These are phyloP conservation scores for Lyophyllum atratum DNA, from an alignment of 768 basidiomycete genomes.

Conservation along the genomic window DNA sequence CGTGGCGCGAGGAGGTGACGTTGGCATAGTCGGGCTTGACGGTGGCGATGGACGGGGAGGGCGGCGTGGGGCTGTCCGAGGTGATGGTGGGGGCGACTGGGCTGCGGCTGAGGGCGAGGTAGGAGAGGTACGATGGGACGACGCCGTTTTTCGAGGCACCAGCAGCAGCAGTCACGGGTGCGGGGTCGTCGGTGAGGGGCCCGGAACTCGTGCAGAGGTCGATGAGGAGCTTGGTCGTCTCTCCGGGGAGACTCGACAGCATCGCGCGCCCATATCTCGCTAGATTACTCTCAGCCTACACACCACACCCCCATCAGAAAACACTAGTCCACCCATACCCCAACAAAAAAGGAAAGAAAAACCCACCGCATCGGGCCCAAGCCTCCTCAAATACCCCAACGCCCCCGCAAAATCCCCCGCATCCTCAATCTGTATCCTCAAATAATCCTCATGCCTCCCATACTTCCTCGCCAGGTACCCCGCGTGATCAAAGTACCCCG, in stretches of 20 bases:
- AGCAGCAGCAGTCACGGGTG: conserved; percentile 16
- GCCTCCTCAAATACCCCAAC: conserved; percentile 71
- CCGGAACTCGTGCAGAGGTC: conserved; percentile 83
- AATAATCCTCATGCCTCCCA: conserved; percentile 87
- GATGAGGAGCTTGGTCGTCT: conserved; percentile 89
- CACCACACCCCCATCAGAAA: neutral
- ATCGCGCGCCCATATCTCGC: conserved; percentile 88
- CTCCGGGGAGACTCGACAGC: conserved; percentile 78
- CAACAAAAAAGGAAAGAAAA: neutral
- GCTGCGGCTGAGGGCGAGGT: conserved; percentile 72
- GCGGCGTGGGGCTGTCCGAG: conserved; percentile 39
- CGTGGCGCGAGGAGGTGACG: conserved; percentile 38
- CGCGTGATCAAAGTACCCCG: conserved; percentile 95
- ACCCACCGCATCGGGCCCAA: conserved; percentile 81
- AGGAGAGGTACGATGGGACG: conserved; percentile 73
- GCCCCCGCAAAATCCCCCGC: conserved; percentile 81
- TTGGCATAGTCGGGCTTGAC: conserved; percentile 35
- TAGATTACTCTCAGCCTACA: conserved; percentile 82
- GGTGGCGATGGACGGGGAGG: conserved; percentile 50
- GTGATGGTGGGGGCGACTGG: conserved; percentile 41
- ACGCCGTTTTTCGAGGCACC: conserved; percentile 28
- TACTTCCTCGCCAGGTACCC: conserved; percentile 92
- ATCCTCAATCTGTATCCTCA: conserved; percentile 94
- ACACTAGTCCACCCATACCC: too few species aligned
- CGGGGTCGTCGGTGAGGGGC: conserved; percentile 42